Base-by-base conservation (phyloP, 768 basidiomycete species). In the Tremella yokohamensis region DNA sequence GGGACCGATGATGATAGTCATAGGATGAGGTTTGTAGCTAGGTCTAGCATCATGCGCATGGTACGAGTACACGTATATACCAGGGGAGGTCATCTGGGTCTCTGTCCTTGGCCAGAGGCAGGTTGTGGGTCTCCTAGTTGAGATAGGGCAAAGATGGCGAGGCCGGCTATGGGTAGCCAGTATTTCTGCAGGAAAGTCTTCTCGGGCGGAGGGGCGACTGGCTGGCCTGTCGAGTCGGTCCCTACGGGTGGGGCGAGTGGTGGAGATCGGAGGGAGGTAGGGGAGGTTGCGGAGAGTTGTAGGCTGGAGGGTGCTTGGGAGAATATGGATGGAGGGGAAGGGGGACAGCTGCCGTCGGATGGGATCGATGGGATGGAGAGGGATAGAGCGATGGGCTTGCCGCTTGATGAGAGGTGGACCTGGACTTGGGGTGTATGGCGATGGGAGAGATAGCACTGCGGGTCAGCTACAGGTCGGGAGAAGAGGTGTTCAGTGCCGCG, bases 131-230 rank as follows among this genome's bases (percentile, higher is more conserved):
- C 42, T 4, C n/a, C 42, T 34, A 69, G 25, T 38, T 65, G 61
- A 38, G 54, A 48, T 7, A 56, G 26, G 13, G 58, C 48, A 44
- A 84, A 82, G 16, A 87, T 69, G 9, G 86, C 74, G 44, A 83
- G 74, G 2, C 84, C 80, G 40, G 81, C 78, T 38, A 89, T 82
- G 66, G 90, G 91, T 76, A 91, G 80, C 91, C 91, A 93, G 75
- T 93, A 93, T 73, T 91, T 92, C 69, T 89, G 87, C 40, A 91
- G 56, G 76, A 92, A 89, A 11, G 84, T 79, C 76, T 90, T 87
- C 70, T 93, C 89, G 0, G 82, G 81, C 34, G 79, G 72, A 0
- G 85, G 82, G 0, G 53, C 51, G 12, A 47, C 52, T 4, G 62
- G 57, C 7, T 49, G 37, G 20, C 68, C 69, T 18, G 68, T 66